A percentile compares a stretch with the other conserved stretches of the same genome.
Evolutionary conservation across 2,329 filamentous ascomycete genomes (phyloP).

Genomic region (Cercospora brassicicola): DNA sequence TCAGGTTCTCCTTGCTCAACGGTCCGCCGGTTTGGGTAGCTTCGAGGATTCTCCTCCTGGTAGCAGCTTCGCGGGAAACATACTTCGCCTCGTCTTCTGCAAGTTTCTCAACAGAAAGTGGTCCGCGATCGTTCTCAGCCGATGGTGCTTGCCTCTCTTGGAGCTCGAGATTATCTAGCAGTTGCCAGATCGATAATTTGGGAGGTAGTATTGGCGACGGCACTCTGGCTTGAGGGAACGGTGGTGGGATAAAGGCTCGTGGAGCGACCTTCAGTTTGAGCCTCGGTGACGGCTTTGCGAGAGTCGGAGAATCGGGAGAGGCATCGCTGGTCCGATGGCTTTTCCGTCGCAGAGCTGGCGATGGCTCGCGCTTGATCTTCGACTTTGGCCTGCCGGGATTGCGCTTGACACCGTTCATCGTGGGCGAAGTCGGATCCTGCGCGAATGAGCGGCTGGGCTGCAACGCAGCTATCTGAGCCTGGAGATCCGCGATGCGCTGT

Average conservation of each 20-base stretch:
- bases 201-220: conserved; percentile 34
- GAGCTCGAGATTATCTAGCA: conserved; percentile 38
- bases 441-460: conserved; percentile 32
- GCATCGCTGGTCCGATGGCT: conserved; percentile 21
- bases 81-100: conserved; percentile 26
- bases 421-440: conserved; percentile 1
- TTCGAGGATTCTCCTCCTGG: conserved; percentile 59
- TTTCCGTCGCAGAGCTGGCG: conserved; percentile 28
- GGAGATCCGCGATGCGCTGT: conserved; percentile 33
- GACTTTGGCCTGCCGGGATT: conserved; percentile 24
- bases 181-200: conserved; percentile 34
- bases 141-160: conserved; percentile 39
- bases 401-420: conserved; percentile 26
- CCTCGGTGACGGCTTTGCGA: conserved; percentile 30
- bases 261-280: conserved; percentile 35
- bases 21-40: conserved; percentile 74
- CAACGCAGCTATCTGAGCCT: conserved; percentile 36
- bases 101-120: conserved; percentile 33
- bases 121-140: conserved; percentile 36
- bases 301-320: conserved; percentile 24
- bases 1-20: conserved; percentile 65
- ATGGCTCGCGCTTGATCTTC: conserved; percentile 10
- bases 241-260: conserved; percentile 29
- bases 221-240: conserved; percentile 37
- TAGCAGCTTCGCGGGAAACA: conserved; percentile 34